Conservation (phyloP, 2,329 filamentous ascomycete genomes). For the Cercospora beticola region DNA sequence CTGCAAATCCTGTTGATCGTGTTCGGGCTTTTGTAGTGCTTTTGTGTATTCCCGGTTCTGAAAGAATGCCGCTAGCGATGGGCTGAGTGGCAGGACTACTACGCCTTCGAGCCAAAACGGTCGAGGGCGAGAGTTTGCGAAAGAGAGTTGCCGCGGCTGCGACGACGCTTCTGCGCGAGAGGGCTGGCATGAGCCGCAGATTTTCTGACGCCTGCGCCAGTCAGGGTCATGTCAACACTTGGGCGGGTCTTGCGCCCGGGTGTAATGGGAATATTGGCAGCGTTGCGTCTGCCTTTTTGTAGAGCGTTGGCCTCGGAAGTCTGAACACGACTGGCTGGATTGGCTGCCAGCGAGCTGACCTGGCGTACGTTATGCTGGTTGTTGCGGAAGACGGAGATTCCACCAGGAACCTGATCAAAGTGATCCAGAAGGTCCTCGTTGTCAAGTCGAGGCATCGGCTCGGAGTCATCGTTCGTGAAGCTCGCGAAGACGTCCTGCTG, state of each 20-base stretch:
- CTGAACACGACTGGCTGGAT: slow-evolving; percentile 62
- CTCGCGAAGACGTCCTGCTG: slow-evolving; percentile 43
- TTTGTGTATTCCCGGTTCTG: neutral
- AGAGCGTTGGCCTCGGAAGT: slow-evolving; percentile 60
- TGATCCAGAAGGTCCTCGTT: slow-evolving; percentile 51
- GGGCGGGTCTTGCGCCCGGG: slow-evolving; percentile 56
- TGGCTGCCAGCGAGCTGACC: slow-evolving; percentile 57
- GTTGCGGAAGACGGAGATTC: slow-evolving; percentile 74
- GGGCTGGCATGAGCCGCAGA: slow-evolving; percentile 18
- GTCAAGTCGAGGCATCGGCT: slow-evolving; percentile 6
- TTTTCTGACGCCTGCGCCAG: slow-evolving; percentile 35
- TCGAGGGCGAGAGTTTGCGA: slow-evolving; percentile 26
- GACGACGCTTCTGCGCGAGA: slow-evolving; percentile 24
- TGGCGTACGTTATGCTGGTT: slow-evolving; percentile 54
- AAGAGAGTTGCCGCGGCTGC: slow-evolving; percentile 26
- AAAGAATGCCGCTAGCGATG: no score
- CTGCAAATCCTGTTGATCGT: slow-evolving; percentile 5
- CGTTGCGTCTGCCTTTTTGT: slow-evolving; percentile 65
- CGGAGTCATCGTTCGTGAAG: slow-evolving; percentile 6
- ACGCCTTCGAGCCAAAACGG: slow-evolving; percentile 16
- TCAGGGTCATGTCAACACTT: slow-evolving; percentile 30
- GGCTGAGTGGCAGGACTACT: neutral
- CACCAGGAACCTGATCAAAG: slow-evolving; percentile 60
- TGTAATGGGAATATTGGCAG: slow-evolving; percentile 67
- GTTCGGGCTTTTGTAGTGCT: slow-evolving; percentile 3